A percentile compares a stretch with the other conserved stretches of the same genome.
These are phyloP conservation scores for Cyberlindnera suaveolens DNA, from an alignment of 805 yeast species.

Conservation along the genomic window DNA sequence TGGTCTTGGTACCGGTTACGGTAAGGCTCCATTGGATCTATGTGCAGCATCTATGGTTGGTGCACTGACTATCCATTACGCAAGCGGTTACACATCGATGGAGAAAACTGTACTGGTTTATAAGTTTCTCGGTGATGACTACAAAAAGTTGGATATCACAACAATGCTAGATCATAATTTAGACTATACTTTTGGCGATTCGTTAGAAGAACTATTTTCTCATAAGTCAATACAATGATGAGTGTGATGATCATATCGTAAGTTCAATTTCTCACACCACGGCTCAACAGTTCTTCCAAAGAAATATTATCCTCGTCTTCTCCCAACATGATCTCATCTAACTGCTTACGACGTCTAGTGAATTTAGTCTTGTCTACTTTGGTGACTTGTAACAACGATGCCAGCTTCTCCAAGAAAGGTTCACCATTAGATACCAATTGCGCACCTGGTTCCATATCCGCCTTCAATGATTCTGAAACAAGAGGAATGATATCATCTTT, in stretches of 20 bases:
- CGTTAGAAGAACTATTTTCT: constrained; percentile 1
- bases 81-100: background rate
- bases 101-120: constrained; percentile 4
- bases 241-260: background rate
- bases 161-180: background rate
- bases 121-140: constrained; percentile 10
- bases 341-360: background rate
- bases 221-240: constrained; percentile 1
- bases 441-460: constrained; percentile 15
- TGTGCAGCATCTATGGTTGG: constrained; percentile 31
- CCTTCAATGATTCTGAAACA: constrained; percentile 18
- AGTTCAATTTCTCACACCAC: constrained; percentile 2
- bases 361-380: constrained; percentile 12
- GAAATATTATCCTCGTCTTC: constrained; percentile 6
- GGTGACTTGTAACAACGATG: constrained; percentile 16
- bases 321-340: background rate
- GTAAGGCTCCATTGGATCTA: constrained; percentile 26
- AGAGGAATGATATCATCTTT: constrained; percentile 23
- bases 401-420: constrained; percentile 10
- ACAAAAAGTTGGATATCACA: background rate
- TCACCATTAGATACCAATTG: constrained; percentile 7
- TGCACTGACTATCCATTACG: constrained; percentile 26
- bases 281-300: constrained; percentile 6
- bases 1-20: constrained; percentile 37
- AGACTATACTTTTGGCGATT: background rate